Percentiles rank a stretch among this genome's conserved stretches.
Evolutionary conservation across 169 alveolate genomes (phyloP).

Genomic region (Babesia ovis): DNA sequence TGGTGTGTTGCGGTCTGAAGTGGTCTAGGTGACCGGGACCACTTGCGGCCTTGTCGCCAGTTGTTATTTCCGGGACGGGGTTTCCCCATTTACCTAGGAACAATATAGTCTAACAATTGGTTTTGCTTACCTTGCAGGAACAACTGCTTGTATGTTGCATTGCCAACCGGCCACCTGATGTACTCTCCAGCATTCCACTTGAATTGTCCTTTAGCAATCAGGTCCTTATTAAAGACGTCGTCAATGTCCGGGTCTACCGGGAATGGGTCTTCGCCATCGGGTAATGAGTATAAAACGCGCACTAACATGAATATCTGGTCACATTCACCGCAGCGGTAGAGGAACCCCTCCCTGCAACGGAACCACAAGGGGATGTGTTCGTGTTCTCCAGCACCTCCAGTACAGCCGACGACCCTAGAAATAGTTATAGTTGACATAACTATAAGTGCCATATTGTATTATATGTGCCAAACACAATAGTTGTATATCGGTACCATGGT

Average conservation of each 20-base stretch:
- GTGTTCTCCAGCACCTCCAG: constrained; percentile 89
- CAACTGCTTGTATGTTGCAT: constrained; percentile 77
- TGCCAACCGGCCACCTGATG: constrained; percentile 83
- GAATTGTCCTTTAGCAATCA: constrained; percentile 81
- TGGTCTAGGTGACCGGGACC: constrained; percentile 14
- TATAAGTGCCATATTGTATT: too few species aligned
- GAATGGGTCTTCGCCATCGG: constrained; percentile 85
- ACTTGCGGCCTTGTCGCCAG: constrained; percentile 1
- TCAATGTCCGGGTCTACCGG: constrained; percentile 85
- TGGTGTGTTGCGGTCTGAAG: constrained; percentile 22
- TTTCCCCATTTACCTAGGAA: constrained; percentile 68
- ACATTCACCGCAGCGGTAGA: constrained; percentile 90
- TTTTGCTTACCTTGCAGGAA: constrained; percentile 71
- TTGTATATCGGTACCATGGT: constrained; percentile 45
- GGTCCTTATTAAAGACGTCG: constrained; percentile 82
- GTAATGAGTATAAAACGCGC: constrained; percentile 80
- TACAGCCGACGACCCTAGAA: constrained; percentile 82
- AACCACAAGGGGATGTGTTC: constrained; percentile 85
- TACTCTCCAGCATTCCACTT: constrained; percentile 84
- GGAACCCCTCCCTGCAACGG: constrained; percentile 88
- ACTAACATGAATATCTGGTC: constrained; percentile 91
- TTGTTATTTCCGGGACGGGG: constrained; percentile 51
- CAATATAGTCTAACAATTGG: background rate
- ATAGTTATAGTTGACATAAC: too few species aligned
- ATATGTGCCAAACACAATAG: too few species aligned